These are phyloP conservation scores for Monosporascus sp. DNA, from an alignment of 2,329 filamentous ascomycete species.

Conservation along the genomic window DNA sequence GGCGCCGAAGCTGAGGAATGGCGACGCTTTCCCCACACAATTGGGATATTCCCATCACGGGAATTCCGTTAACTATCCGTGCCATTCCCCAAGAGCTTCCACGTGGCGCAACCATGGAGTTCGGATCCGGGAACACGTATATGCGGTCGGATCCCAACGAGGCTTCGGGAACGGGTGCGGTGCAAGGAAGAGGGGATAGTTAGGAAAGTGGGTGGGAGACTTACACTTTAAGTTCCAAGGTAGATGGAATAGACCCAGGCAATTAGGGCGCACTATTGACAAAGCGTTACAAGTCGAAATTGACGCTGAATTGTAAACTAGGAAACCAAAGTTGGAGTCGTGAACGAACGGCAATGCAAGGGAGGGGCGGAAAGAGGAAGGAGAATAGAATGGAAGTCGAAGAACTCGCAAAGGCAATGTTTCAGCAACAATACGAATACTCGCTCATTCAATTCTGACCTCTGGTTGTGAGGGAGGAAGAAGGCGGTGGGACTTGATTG, in stretches of 20 bases:
- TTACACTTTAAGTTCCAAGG: too few relatives aligned
- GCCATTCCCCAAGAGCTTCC: background rate
- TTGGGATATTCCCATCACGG: constrained; percentile 3
- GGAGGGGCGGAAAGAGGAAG: constrained; percentile 5
- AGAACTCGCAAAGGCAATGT: constrained; percentile 30
- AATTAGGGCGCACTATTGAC: too few relatives aligned
- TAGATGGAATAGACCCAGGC: too few relatives aligned
- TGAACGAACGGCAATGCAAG: background rate
- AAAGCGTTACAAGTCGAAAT: background rate
- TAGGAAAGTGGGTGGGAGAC: too few relatives aligned
- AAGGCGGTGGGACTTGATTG: background rate
- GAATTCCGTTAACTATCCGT: constrained; percentile 9
- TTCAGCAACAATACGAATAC: constrained; percentile 32
- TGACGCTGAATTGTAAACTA: background rate
- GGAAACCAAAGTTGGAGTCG: constrained; percentile 2
- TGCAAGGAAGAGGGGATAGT: too few relatives aligned
- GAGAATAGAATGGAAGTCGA: constrained; percentile 9
- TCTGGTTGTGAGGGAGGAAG: background rate
- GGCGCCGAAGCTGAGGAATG: constrained; percentile 19
- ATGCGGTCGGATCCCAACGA: too few relatives aligned
- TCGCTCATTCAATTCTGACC: background rate
- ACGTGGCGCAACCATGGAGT: too few relatives aligned
- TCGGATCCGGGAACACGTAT: too few relatives aligned
- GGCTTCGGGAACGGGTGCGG: too few relatives aligned
- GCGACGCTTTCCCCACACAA: constrained; percentile 13